Evolutionary conservation across 176 grass and related monocot genomes (phyloP).

Genomic region (Alopecurus myosuroides): DNA sequence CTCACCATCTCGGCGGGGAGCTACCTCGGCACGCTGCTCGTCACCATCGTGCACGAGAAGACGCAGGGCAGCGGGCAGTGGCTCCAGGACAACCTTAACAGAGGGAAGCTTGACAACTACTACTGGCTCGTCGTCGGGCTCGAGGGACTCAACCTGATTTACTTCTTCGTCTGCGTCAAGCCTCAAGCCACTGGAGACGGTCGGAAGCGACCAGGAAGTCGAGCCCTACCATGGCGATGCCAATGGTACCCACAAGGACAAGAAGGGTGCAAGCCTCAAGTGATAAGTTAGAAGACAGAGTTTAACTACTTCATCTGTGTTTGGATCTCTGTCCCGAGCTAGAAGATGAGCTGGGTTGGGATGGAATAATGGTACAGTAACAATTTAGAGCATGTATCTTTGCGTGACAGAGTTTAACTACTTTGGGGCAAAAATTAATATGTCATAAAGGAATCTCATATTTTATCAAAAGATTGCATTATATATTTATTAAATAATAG

Average conservation of each 20-base stretch:
- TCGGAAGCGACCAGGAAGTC: constrained; percentile 19
- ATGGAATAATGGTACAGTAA: background rate
- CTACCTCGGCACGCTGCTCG: constrained; percentile 70
- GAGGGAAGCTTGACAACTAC: constrained; percentile 71
- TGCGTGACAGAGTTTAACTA: too few species aligned
- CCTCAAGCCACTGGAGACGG: constrained; percentile 61
- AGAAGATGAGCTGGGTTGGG: background rate
- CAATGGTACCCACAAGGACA: background rate
- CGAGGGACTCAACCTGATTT: constrained; percentile 63
- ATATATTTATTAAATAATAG: too few species aligned
- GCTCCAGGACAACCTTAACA: constrained; percentile 92
- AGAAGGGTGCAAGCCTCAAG: constrained; percentile 30
- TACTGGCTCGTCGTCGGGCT: constrained; percentile 79
- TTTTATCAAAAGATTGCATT: too few species aligned
- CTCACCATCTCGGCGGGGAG: constrained; percentile 59
- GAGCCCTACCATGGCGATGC: constrained; percentile 10
- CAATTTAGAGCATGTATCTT: too few species aligned
- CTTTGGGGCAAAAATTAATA: too few species aligned
- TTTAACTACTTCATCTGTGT: too few species aligned
- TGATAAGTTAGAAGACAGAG: constrained; percentile 18
- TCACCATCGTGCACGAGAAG: constrained; percentile 55
- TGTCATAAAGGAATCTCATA: too few species aligned
- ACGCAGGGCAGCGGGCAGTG: constrained; percentile 56
- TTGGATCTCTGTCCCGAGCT: background rate
- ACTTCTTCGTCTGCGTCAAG: constrained; percentile 57